Conservation (phyloP, 768 basidiomycete genomes). For the Boletus rex-veris region DNA sequence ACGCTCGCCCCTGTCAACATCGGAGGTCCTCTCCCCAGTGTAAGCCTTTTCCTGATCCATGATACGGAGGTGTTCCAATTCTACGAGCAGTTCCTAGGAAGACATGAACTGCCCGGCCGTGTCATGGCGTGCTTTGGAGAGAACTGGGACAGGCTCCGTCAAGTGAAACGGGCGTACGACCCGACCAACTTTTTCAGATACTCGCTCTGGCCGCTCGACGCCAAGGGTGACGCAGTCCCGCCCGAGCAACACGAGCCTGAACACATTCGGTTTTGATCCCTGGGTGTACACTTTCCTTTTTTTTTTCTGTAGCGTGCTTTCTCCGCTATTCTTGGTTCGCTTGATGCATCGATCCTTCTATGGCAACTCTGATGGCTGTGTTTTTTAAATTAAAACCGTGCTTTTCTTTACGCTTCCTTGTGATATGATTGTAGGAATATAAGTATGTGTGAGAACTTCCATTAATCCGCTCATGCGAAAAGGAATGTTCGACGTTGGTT, state of each 20-base stretch:
- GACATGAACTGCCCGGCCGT: conserved; percentile 60
- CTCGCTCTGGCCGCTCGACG: conserved; percentile 76
- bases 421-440: not conserved
- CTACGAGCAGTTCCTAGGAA: conserved; percentile 63
- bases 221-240: conserved; percentile 50
- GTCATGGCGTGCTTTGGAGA: conserved; percentile 66
- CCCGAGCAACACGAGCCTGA: conserved; percentile 60
- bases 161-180: conserved; percentile 75
- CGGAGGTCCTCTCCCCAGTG: conserved; percentile 83
- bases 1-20: conserved; percentile 68
- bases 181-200: conserved; percentile 73
- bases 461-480: too few relatives aligned
- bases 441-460: not conserved
- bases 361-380: too few relatives aligned
- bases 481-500: too few relatives aligned
- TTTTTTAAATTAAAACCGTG: not conserved
- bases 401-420: not conserved
- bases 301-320: too few relatives aligned
- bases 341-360: not conserved
- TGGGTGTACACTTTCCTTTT: too few relatives aligned
- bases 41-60: conserved; percentile 40
- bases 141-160: conserved; percentile 68
- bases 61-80: conserved; percentile 15
- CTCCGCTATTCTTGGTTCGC: not conserved
- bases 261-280: conserved; percentile 23